A percentile compares a stretch with the other conserved stretches of the same genome.
phyloP scores from a whole-genome alignment of 2,329 filamentous ascomycete genomes.

The Ophioceras dolichostomum region DNA sequence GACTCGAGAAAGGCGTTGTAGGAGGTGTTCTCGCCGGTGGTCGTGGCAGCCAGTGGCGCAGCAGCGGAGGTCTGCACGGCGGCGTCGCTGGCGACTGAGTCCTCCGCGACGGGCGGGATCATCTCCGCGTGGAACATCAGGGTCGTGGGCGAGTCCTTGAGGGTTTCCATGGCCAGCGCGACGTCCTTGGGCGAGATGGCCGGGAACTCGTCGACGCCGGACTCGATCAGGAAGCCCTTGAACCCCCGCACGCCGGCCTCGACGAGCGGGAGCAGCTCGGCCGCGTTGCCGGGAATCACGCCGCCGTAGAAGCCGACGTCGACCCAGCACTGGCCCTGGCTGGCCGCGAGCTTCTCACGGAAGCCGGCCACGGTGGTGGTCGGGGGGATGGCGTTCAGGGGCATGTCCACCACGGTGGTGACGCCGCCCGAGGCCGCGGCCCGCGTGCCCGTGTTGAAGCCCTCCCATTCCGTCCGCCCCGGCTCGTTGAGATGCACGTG shows the following conservation, averaged over 20 bases:
- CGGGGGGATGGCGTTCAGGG: conserved; percentile 89
- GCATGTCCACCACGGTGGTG: conserved; percentile 96
- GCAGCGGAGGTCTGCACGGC: conserved; percentile 55
- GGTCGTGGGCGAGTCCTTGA: conserved; percentile 73
- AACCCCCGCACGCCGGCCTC: conserved; percentile 84
- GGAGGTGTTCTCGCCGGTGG: conserved; percentile 57
- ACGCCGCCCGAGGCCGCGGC: conserved; percentile 93
- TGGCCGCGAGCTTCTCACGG: conserved; percentile 74
- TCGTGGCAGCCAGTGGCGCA: conserved; percentile 52
- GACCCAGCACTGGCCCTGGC: conserved; percentile 85
- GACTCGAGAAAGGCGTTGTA: conserved; percentile 91
- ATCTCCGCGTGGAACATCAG: conserved; percentile 99
- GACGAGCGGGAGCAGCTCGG: conserved; percentile 68
- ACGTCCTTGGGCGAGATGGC: conserved; percentile 76
- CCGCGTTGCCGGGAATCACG: conserved; percentile 77
- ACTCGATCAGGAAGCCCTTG: conserved; percentile 96
- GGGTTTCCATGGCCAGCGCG: conserved; percentile 62
- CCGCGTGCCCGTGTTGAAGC: conserved; percentile 87
- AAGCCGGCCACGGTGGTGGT: conserved; percentile 81
- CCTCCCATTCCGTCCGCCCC: conserved; percentile 95
- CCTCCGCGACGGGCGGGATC: conserved; percentile 77
- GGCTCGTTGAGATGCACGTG: conserved; percentile 98
- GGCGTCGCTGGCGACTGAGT: conserved; percentile 71
- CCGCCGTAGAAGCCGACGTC: conserved; percentile 98
- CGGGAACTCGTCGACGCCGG: conserved; percentile 92